phyloP scores from a whole-genome alignment of 2,329 filamentous ascomycete genomes.

The Fusarium sp. region DNA sequence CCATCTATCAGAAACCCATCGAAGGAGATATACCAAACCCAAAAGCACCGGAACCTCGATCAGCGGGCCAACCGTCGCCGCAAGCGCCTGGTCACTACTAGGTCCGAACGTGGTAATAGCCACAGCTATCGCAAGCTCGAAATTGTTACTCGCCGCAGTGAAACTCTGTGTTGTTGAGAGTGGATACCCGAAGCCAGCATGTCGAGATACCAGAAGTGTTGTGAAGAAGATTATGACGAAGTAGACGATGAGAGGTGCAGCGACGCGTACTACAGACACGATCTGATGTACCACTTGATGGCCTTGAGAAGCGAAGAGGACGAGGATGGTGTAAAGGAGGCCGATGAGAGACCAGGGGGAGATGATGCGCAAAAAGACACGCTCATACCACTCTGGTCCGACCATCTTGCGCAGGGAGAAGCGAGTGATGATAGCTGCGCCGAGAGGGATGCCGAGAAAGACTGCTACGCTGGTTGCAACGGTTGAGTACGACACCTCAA shows the following conservation, averaged over 20 bases:
- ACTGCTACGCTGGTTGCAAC: constrained; percentile 85
- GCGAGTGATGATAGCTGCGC: constrained; percentile 80
- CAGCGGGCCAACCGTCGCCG: constrained; percentile 83
- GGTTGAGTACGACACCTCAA: constrained; percentile 65
- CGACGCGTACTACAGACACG: constrained; percentile 82
- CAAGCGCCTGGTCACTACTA: constrained; percentile 81
- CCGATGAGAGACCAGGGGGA: constrained; percentile 83
- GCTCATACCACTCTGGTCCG: constrained; percentile 71
- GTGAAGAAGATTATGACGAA: constrained; percentile 78
- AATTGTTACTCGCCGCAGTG: constrained; percentile 92
- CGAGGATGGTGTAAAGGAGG: constrained; percentile 85
- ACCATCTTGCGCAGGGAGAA: constrained; percentile 65
- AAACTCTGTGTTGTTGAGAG: constrained; percentile 82
- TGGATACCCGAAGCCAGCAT: constrained; percentile 79
- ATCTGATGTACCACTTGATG: constrained; percentile 82
- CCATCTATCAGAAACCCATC: constrained; percentile 64
- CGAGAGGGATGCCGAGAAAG: constrained; percentile 86
- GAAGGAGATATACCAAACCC: constrained; percentile 78
- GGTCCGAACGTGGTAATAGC: constrained; percentile 83
- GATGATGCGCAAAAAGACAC: constrained; percentile 73
- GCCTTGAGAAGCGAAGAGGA: constrained; percentile 87
- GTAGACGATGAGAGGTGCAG: constrained; percentile 83
- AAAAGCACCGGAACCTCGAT: constrained; percentile 88
- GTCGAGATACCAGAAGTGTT: constrained; percentile 70
- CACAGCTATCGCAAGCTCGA: constrained; percentile 90